Base-by-base conservation (phyloP, 345 rosid genomes). In the Pugionium dolabratum region DNA sequence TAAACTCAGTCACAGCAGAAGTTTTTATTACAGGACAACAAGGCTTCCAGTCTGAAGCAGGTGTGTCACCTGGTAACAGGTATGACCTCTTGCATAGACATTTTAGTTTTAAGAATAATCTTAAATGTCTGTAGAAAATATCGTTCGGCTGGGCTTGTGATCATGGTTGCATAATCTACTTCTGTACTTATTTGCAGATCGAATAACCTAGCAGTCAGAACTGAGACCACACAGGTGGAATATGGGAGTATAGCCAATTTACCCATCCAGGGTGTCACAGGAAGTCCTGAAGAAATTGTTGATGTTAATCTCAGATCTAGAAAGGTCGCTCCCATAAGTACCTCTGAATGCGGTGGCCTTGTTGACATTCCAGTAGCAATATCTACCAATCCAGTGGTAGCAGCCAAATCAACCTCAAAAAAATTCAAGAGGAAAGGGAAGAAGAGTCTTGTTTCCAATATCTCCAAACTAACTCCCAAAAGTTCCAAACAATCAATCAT, bases 1-100 rank as follows among this genome's bases (percentile, higher is more conserved):
- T 54, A 48, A 82, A 77, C 62, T 82, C 89, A 0, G 83, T 92
- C 53, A 89, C 93, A 4, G 97, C 91, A n/a, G 93, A 92, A 52
- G 76, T 89, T 47, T 87, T 78, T 57, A 74, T 86, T 28, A 70
- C 60, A 11, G 95, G 91, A 34, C 80, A 56, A 77, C 77, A 73
- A 70, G 97, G 95, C 34, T 87, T 89, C 74, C 74, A 56, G 61
- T 80, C 48, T 58, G 79, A 73, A 65, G 71, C 71, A 64, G 45
- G 53, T 35, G 27, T 49, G 30, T 51, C 45, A 45, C 75, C 61
- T 50, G 62, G 64, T 70, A 66, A 55, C 77, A 80, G 95, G 98
- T 89, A 82, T 59, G 7, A 4, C 42, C 40, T 72, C 36, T 37
- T 37, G 5, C 7, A 4, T 5, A 37, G 5, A 3, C 7, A 37